phyloP scores from a whole-genome alignment of 208 protist species.

The Wallacemonas rigidus region DNA sequence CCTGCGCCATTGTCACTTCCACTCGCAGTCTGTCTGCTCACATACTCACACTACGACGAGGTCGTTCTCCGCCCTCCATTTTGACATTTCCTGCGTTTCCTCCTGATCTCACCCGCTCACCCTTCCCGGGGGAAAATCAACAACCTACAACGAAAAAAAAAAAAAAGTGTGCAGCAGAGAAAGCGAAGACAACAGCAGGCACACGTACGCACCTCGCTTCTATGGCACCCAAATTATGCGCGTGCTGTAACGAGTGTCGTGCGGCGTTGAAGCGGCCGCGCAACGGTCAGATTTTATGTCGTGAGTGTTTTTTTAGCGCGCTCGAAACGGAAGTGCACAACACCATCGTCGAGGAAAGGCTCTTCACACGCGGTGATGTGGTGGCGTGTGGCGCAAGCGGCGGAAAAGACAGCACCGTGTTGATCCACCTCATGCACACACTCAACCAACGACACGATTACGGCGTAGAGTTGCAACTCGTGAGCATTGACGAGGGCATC shows the following conservation, averaged over 20 bases:
- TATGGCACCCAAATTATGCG: conserved; percentile 66
- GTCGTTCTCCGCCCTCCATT: too few species aligned
- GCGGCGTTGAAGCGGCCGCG: conserved; percentile 91
- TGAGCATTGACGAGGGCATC: conserved; percentile 99
- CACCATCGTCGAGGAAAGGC: conserved; percentile 89
- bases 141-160: background rate
- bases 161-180: background rate
- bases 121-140: background rate
- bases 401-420: conserved; percentile 97
- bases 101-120: too few species aligned
- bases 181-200: background rate
- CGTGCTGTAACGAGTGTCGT: conserved; percentile 44
- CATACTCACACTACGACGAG: too few species aligned
- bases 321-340: conserved; percentile 97
- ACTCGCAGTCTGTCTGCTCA: too few species aligned
- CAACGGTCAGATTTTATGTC: conserved; percentile 90
- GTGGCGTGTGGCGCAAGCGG: conserved; percentile 96
- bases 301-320: conserved; percentile 93
- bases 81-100: too few species aligned
- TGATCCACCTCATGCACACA: conserved; percentile 93
- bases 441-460: conserved; percentile 95
- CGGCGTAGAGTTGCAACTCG: conserved; percentile 91
- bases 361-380: conserved; percentile 91
- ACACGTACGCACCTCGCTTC: background rate
- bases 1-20: too few species aligned